Conservation (phyloP, 139 green algal species). For the Haematococcus lacustris region DNA sequence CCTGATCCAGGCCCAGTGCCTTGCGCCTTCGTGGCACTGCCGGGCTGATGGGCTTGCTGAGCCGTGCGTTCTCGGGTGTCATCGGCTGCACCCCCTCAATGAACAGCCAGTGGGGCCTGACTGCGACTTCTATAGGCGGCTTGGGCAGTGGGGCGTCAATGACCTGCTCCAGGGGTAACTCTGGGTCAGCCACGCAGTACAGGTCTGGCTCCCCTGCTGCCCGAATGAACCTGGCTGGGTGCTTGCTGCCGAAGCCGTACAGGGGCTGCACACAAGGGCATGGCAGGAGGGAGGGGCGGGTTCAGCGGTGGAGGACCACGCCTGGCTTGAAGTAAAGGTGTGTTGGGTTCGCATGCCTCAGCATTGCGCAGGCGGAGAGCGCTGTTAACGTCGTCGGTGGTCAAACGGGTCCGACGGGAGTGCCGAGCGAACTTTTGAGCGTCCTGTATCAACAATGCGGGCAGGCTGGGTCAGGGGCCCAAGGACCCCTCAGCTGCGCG, state of each 20-base stretch:
- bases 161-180: constrained; percentile 49
- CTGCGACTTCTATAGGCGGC: constrained; percentile 59
- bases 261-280: constrained; percentile 52
- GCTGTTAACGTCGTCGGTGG: constrained; percentile 71
- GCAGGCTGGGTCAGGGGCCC: not conserved
- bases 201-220: constrained; percentile 64
- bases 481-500: not conserved
- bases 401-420: constrained; percentile 64
- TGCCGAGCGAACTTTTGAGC: constrained; percentile 82
- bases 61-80: constrained; percentile 77
- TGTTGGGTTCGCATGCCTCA: constrained; percentile 33
- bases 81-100: constrained; percentile 81
- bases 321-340: not conserved
- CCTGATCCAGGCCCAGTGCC: too few relatives aligned
- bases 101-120: constrained; percentile 84
- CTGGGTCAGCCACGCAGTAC: constrained; percentile 59
- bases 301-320: too few relatives aligned
- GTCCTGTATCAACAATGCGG: constrained; percentile 46
- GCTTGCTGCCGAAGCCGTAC: constrained; percentile 66
- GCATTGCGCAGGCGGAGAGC: constrained; percentile 68
- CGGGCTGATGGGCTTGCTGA: constrained; percentile 32
- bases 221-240: constrained; percentile 56
- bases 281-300: not conserved
- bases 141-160: constrained; percentile 59
- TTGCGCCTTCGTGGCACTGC: too few relatives aligned